Evolutionary conservation across 306 rosid species (phyloP).

Genomic region (Benincasa hispida): DNA sequence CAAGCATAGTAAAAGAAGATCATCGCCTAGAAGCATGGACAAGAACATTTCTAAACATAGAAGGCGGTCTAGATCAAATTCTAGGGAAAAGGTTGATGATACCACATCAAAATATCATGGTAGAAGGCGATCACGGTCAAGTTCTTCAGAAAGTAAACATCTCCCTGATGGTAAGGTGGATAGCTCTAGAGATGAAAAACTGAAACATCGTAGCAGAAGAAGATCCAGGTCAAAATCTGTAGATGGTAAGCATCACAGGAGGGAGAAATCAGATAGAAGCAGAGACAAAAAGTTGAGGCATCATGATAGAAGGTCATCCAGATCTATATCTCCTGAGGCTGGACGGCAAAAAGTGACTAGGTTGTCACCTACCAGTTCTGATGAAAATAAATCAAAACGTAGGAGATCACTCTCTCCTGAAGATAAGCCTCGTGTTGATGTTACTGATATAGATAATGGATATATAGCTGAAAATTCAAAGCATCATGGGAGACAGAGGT

Average conservation of each 20-base stretch:
- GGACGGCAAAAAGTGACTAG: constrained; percentile 28
- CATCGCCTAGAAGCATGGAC: constrained; percentile 49
- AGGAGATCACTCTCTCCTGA: constrained; percentile 54
- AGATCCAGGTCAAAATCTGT: constrained; percentile 49
- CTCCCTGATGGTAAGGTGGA: constrained; percentile 29
- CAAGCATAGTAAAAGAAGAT: constrained; percentile 34
- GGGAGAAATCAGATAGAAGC: constrained; percentile 36
- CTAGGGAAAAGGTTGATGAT: constrained; percentile 30
- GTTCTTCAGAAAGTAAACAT: constrained; percentile 45
- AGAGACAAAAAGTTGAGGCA: constrained; percentile 58
- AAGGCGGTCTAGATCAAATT: constrained; percentile 66
- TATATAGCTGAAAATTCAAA: constrained; percentile 37
- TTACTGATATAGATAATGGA: constrained; percentile 27
- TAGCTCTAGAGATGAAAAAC: constrained; percentile 29
- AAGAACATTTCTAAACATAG: constrained; percentile 50
- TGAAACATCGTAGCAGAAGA: constrained; percentile 39
- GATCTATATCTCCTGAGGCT: constrained; percentile 51
- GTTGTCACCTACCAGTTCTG: constrained; percentile 30
- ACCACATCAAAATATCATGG: constrained; percentile 32
- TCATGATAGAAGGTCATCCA: constrained; percentile 60
- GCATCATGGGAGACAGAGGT: constrained; percentile 28
- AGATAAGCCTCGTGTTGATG: constrained; percentile 19
- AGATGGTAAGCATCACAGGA: constrained; percentile 33
- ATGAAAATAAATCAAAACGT: constrained; percentile 23
- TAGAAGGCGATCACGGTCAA: constrained; percentile 74